phyloP scores from a whole-genome alignment of 2,329 filamentous ascomycete genomes.

The Trichoderma atroviride region DNA sequence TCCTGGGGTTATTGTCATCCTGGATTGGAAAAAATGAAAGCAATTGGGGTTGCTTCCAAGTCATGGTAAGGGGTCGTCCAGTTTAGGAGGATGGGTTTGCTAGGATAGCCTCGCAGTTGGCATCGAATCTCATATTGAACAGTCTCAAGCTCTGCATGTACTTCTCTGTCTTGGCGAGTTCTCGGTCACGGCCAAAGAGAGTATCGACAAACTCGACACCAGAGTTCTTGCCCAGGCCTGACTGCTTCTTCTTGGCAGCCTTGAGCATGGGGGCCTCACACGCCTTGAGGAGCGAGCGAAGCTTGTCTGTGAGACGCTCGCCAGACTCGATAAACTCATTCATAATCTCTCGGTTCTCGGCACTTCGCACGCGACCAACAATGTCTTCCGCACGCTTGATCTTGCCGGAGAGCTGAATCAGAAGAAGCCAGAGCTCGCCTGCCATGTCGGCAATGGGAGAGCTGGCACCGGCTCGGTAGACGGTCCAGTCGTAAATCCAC shows the following conservation, averaged over 20 bases:
- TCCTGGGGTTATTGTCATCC: constrained; percentile 8
- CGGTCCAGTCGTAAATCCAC: constrained; percentile 99
- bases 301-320: constrained; percentile 81
- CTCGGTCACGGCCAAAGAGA: constrained; percentile 88
- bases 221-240: constrained; percentile 79
- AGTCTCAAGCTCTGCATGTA: constrained; percentile 86
- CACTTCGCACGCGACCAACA: constrained; percentile 69
- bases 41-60: neutral
- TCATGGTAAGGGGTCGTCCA: constrained; percentile 3
- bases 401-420: constrained; percentile 93
- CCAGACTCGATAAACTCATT: constrained; percentile 90
- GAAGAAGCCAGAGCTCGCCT: constrained; percentile 90
- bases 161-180: constrained; percentile 86
- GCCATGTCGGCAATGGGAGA: constrained; percentile 88
- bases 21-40: neutral
- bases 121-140: constrained; percentile 93
- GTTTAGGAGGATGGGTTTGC: constrained; percentile 58
- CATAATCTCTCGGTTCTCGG: constrained; percentile 77
- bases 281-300: constrained; percentile 82
- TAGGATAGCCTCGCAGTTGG: constrained; percentile 91
- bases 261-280: constrained; percentile 97
- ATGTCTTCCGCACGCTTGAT: constrained; percentile 86
- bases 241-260: constrained; percentile 73
- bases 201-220: constrained; percentile 95
- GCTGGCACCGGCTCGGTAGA: constrained; percentile 80